phyloP scores from a whole-genome alignment of 179 eudicot genomes.

The Drosera spatulata region DNA sequence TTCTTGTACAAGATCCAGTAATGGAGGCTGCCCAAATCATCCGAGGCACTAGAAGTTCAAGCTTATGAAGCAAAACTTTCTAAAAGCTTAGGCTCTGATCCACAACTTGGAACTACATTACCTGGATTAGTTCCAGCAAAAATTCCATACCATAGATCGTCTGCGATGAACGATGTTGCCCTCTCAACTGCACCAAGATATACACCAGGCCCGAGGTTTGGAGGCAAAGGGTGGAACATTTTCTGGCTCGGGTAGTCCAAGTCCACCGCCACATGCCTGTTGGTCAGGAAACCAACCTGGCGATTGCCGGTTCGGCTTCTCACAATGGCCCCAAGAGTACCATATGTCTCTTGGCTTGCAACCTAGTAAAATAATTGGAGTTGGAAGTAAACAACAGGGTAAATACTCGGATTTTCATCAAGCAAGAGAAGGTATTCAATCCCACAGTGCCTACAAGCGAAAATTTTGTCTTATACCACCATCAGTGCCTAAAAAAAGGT shows the following conservation, averaged over 20 bases:
- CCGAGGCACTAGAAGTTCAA: too few relatives aligned
- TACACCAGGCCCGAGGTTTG: constrained; percentile 93
- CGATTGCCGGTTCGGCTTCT: constrained; percentile 86
- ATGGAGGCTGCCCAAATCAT: too few relatives aligned
- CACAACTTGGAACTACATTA: constrained; percentile 11
- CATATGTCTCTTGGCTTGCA: constrained; percentile 93
- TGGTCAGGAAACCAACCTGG: constrained; percentile 48
- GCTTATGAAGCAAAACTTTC: too few relatives aligned
- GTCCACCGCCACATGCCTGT: constrained; percentile 58
- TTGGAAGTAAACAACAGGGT: too few relatives aligned
- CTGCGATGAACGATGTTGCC: constrained; percentile 94
- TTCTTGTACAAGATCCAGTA: too few relatives aligned
- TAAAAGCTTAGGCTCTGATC: neutral
- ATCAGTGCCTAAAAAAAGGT: too few relatives aligned
- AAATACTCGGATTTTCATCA: too few relatives aligned
- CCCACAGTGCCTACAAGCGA: too few relatives aligned
- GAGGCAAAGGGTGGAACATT: constrained; percentile 97
- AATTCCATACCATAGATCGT: constrained; percentile 92
- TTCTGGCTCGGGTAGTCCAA: constrained; percentile 92
- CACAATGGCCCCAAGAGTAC: constrained; percentile 94
- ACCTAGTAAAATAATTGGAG: constrained; percentile 26
- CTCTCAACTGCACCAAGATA: constrained; percentile 96
- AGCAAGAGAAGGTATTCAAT: too few relatives aligned
- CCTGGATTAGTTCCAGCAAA: constrained; percentile 97
- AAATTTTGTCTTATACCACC: too few relatives aligned